A percentile compares a stretch with the other conserved stretches of the same genome.
Conservation (phyloP, 257 asterid genomes). For the Fraxinus cuspidata region DNA sequence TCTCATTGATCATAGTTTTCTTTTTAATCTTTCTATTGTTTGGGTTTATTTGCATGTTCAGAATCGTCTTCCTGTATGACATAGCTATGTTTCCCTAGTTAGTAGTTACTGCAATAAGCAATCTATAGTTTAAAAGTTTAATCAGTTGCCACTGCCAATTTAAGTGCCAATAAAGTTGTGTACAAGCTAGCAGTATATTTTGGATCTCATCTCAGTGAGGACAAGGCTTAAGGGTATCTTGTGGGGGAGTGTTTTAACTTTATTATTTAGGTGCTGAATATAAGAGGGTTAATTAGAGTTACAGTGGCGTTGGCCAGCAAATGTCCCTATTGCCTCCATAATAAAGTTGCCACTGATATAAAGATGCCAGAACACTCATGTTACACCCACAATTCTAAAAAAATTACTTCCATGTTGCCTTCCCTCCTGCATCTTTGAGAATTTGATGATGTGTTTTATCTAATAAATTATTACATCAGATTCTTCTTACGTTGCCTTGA, state of each 20-base stretch:
- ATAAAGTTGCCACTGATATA: not conserved
- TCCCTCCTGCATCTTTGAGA: not conserved
- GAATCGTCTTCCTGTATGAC: not conserved
- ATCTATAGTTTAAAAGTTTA: not conserved
- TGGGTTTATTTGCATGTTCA: not conserved
- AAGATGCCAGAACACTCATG: not conserved
- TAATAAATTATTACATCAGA: not conserved
- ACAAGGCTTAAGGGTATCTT: not conserved
- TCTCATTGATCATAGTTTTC: not conserved
- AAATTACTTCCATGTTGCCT: not conserved
- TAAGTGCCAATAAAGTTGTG: not conserved
- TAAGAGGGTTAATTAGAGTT: not conserved
- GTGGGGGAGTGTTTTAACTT: not conserved
- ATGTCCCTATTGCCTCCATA: not conserved
- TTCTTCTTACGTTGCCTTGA: not conserved
- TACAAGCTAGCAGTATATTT: not conserved
- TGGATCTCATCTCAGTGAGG: not conserved
- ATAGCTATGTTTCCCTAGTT: not conserved
- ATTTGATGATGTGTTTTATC: not conserved
- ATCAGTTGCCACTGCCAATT: not conserved
- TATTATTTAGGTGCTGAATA: not conserved
- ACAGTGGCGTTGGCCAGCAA: not conserved
- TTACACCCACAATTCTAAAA: not conserved
- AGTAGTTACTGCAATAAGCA: not conserved
- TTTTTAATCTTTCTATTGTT: not conserved